A percentile compares a stretch with the other conserved stretches of the same genome.
These are phyloP conservation scores for Arthrobotrys sphaeroides DNA, from an alignment of 2,329 filamentous ascomycete genomes.

Conservation along the genomic window DNA sequence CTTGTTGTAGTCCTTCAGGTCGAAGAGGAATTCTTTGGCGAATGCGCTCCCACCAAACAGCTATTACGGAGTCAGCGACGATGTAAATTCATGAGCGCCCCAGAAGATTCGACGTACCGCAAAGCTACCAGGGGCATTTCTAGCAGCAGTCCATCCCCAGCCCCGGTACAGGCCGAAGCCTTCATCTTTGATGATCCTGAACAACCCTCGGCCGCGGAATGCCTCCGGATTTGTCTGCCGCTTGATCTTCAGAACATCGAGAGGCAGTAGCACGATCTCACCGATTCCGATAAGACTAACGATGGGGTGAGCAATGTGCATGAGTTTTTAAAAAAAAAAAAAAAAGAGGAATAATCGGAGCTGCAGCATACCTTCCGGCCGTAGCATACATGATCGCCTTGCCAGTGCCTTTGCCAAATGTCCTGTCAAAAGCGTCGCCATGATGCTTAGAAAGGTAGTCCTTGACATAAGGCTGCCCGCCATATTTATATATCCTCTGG, in stretches of 20 bases:
- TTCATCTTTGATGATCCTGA: slow-evolving; percentile 90
- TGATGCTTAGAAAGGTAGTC: slow-evolving; percentile 86
- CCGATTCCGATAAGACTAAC: slow-evolving; percentile 90
- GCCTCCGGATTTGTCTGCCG: slow-evolving; percentile 98
- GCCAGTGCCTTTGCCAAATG: slow-evolving; percentile 95
- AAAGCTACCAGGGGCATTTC: slow-evolving; percentile 96
- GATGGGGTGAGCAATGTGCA: slow-evolving; percentile 35
- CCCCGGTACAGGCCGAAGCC: slow-evolving; percentile 95
- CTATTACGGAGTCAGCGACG: slow-evolving; percentile 62
- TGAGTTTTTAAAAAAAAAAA: no score
- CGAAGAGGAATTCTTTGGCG: slow-evolving; percentile 95
- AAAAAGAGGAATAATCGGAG: not conserved
- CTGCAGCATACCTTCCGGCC: slow-evolving; percentile 75
- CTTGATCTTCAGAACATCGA: slow-evolving; percentile 99
- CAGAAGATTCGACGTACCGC: slow-evolving; percentile 71
- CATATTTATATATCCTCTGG: slow-evolving; percentile 98
- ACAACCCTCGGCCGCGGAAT: slow-evolving; percentile 89
- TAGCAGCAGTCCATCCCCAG: slow-evolving; percentile 95
- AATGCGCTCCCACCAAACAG: slow-evolving; percentile 97
- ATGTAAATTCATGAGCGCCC: not conserved
- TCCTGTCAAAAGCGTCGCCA: slow-evolving; percentile 81
- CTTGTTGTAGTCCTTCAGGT: slow-evolving; percentile 91
- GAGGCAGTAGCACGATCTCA: slow-evolving; percentile 91
- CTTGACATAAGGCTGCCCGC: slow-evolving; percentile 91
- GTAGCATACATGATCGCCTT: slow-evolving; percentile 98